Percentiles rank a stretch among this genome's conserved stretches.
These are phyloP conservation scores for Pseudisothecium myosuroides DNA, from an alignment of 225 moss, liverwort and hornwort species.

Conservation along the genomic window DNA sequence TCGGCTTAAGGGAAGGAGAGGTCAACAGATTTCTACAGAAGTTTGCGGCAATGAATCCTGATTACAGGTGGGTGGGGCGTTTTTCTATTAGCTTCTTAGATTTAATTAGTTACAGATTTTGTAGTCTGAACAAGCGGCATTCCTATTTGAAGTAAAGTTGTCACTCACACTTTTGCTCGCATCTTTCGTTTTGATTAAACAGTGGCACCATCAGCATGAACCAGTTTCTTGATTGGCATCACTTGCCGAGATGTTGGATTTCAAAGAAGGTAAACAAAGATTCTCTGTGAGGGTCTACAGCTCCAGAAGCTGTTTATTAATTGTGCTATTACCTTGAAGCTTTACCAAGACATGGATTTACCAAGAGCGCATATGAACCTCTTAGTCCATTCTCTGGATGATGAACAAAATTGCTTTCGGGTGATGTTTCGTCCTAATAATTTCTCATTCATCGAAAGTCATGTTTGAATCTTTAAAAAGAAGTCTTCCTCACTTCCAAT, in stretches of 20 bases:
- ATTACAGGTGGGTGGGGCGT: slow-evolving; percentile 24
- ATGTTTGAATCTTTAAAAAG: background rate
- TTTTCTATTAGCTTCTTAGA: background rate
- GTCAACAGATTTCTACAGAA: slow-evolving; percentile 64
- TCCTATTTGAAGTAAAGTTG: background rate
- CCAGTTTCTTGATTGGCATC: slow-evolving; percentile 75
- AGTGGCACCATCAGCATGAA: slow-evolving; percentile 74
- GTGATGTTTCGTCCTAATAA: no score
- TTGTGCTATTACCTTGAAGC: background rate
- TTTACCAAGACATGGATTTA: background rate
- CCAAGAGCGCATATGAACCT: background rate
- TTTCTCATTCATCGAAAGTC: background rate
- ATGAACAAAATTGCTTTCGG: background rate
- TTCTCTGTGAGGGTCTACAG: background rate
- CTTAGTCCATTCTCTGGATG: background rate
- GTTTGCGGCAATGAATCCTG: slow-evolving; percentile 67
- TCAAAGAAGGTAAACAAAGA: slow-evolving; percentile 55
- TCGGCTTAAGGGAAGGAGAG: slow-evolving; percentile 41
- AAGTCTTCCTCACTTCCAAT: background rate
- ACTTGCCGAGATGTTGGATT: slow-evolving; percentile 62
- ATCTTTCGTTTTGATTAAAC: background rate
- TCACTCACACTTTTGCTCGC: background rate
- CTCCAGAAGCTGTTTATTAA: background rate
- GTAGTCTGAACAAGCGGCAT: background rate
- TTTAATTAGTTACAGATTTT: background rate